Evolutionary conservation across 2,329 filamentous ascomycete species (phyloP).

Genomic region (Claviceps africana): DNA sequence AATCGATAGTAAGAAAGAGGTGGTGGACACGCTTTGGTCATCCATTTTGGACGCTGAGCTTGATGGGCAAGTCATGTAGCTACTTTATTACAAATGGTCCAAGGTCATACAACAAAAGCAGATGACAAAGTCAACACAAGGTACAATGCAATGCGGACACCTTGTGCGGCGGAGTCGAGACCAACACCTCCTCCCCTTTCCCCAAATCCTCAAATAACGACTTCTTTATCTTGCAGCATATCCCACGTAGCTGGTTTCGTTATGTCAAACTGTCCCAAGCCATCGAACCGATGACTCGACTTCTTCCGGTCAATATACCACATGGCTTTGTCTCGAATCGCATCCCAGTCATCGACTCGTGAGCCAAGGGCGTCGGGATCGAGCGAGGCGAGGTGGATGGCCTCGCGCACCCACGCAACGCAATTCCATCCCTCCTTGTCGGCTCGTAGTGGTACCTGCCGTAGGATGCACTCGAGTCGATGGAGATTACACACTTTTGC

Average conservation of each 20-base stretch:
- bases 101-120: background rate
- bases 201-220: background rate
- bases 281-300: constrained; percentile 5
- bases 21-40: too few species aligned
- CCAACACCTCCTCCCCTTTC: too few species aligned
- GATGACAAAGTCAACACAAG: background rate
- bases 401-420: constrained; percentile 5
- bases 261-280: constrained; percentile 3
- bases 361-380: constrained; percentile 3
- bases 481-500: constrained; percentile 4
- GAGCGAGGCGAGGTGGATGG: background rate
- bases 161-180: too few species aligned
- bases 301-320: constrained; percentile 7
- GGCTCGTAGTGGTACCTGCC: constrained; percentile 1
- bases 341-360: constrained; percentile 1
- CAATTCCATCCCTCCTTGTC: constrained; percentile 5
- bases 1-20: background rate
- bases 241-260: constrained; percentile 6
- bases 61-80: too few species aligned
- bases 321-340: constrained; percentile 5
- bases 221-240: constrained; percentile 4
- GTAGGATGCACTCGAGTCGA: constrained; percentile 4
- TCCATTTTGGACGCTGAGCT: too few species aligned
- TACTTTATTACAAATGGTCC: too few species aligned
- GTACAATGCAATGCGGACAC: too few species aligned